Base-by-base conservation (phyloP, 805 yeast species). In the Candida dajiaensis region DNA sequence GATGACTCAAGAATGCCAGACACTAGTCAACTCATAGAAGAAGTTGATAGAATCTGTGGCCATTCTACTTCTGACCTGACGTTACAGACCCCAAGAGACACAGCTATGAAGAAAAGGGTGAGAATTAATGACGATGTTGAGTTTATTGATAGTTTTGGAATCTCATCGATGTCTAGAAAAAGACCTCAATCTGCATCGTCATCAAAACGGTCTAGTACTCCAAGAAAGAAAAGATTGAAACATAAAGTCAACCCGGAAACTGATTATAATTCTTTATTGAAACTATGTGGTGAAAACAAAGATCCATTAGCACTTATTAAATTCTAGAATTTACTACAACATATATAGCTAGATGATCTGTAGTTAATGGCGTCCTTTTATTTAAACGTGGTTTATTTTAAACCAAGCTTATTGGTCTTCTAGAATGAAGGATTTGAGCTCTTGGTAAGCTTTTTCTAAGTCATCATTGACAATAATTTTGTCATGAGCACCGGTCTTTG, bases 401-500 rank as follows among this genome's bases (percentile, higher is more conserved):
- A n/a, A n/a, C n/a, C 31, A 18, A 35, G 35, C 22, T 42, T 41
- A 41, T 26, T 50, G 23, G 37, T 57, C 61, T 47, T 74, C 72
- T 54, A 86, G 73, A 51, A 90, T 83, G 63, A 89, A 94, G 38
- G 73, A 78, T 69, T 81, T 87, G 62, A 94, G 78, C 67, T 90
- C 87, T 33, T 58, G 58, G 70, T 94, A 94, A 19, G 98, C 97
- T 64, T 73, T 82, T 26, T 94, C 96, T 56, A 94, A 76, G 60
- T 92, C 89, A 60, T 90, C 97, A 64, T 94, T 94, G 57, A 94
- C 90, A 56, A 94, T 80, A 49, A 85, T 76, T 64, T 75, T 73
- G 69, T 94, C 99, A 64, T 94, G 97, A 41, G 95, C 95, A 51
- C 97, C 97, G 52, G 89, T 79, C 62, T 86, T 68, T 35, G 97